Percentiles rank a stretch among this genome's conserved stretches.
Evolutionary conservation across 805 yeast genomes (phyloP).

Genomic region (Sugiyamaella boreocaroliniensis): DNA sequence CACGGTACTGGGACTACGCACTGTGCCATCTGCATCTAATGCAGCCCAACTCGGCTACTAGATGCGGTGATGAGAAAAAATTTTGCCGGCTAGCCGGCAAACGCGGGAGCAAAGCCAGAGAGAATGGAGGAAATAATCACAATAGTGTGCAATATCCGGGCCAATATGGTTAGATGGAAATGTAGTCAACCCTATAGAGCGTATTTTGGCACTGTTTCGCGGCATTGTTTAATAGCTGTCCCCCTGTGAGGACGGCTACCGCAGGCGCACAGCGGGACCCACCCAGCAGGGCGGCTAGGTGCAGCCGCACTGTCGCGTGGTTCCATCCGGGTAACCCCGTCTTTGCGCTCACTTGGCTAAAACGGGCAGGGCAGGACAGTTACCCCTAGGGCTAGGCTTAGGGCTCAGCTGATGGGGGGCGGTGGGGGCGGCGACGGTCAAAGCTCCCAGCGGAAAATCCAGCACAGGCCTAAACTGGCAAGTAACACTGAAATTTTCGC

Average conservation of each 20-base stretch:
- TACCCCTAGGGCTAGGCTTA: too few species aligned
- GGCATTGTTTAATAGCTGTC: background rate
- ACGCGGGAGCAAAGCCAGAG: background rate
- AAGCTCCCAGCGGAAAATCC: background rate
- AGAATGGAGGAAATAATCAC: background rate
- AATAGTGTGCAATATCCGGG: background rate
- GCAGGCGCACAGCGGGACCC: background rate
- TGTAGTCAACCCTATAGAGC: too few species aligned
- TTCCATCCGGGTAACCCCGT: background rate
- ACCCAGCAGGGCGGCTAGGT: background rate
- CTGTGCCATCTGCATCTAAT: background rate
- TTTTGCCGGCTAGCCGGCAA: background rate
- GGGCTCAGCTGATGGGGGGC: too few species aligned
- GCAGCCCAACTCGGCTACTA: background rate
- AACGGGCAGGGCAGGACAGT: background rate
- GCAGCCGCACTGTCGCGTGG: background rate
- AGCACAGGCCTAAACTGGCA: background rate
- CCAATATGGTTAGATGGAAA: too few species aligned
- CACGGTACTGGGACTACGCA: background rate
- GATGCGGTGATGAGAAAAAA: background rate
- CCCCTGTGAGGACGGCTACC: too few species aligned
- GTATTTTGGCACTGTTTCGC: background rate
- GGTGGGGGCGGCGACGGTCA: too few species aligned
- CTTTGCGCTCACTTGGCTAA: background rate
- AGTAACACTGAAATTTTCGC: background rate